Conservation (phyloP, 1,139 yeast species). For the Lodderomyces oxycetoniae region DNA sequence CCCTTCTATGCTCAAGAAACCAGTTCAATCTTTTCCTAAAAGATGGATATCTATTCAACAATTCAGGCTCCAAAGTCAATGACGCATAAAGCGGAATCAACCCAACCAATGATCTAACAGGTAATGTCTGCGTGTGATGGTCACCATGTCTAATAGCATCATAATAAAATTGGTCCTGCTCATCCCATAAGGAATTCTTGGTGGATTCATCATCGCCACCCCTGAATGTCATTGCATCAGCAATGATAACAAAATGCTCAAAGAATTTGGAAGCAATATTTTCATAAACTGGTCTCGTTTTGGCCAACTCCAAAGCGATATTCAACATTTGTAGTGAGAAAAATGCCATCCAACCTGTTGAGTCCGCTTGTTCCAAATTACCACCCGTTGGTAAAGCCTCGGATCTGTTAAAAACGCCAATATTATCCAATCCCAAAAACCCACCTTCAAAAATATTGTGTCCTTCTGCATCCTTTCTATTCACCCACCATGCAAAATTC, state of each 20-base stretch:
- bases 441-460: conserved; percentile 95
- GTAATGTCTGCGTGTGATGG: conserved; percentile 64
- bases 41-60: conserved; percentile 73
- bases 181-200: conserved; percentile 82
- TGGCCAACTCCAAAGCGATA: conserved; percentile 85
- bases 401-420: conserved; percentile 89
- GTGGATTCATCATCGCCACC: conserved; percentile 44
- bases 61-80: conserved; percentile 82
- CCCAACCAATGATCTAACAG: conserved; percentile 89
- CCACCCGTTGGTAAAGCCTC: conserved; percentile 97
- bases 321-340: conserved; percentile 88
- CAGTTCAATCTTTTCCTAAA: conserved; percentile 83
- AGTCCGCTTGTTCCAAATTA: conserved; percentile 87
- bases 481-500: conserved; percentile 98
- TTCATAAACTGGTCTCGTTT: conserved; percentile 82
- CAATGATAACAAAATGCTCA: conserved; percentile 88
- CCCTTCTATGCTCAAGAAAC: conserved; percentile 72
- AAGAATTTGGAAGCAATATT: conserved; percentile 94
- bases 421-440: conserved; percentile 87
- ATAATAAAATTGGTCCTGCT: conserved; percentile 81
- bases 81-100: conserved; percentile 91
- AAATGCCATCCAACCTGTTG: conserved; percentile 99
- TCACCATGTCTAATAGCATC: conserved; percentile 90
- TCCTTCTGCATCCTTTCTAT: conserved; percentile 84
- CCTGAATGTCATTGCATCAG: conserved; percentile 89